Evolutionary conservation across 176 grass and related monocot species (phyloP).

Genomic region (Zoysia pacifica): DNA sequence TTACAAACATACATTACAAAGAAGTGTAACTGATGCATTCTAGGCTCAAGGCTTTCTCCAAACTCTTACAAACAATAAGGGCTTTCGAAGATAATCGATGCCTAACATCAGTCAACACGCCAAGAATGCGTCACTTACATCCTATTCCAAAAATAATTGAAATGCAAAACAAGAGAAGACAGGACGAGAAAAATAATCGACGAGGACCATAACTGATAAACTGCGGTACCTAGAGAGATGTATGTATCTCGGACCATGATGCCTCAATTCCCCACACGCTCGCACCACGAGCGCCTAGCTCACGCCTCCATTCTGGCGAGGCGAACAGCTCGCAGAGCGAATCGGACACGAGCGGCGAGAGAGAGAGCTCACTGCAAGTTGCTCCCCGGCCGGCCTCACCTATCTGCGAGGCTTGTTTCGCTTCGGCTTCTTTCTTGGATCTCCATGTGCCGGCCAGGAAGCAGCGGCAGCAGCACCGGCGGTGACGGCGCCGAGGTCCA

Average conservation of each 20-base stretch:
- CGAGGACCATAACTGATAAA: slow-evolving; percentile 1
- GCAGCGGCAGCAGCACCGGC: background rate
- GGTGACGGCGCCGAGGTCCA: background rate
- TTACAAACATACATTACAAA: slow-evolving; percentile 45
- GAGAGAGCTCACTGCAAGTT: slow-evolving; percentile 26
- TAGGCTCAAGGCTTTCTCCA: slow-evolving; percentile 28
- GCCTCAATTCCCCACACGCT: slow-evolving; percentile 76
- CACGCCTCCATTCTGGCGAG: slow-evolving; percentile 9
- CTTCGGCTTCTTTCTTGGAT: slow-evolving; percentile 20
- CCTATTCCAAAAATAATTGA: slow-evolving; percentile 16
- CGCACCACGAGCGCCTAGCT: background rate
- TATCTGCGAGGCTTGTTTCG: slow-evolving; percentile 26
- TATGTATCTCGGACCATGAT: slow-evolving; percentile 74
- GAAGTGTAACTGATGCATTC: slow-evolving; percentile 76
- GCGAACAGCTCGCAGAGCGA: slow-evolving; percentile 15
- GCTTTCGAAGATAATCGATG: slow-evolving; percentile 12
- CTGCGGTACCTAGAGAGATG: slow-evolving; percentile 45
- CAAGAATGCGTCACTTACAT: slow-evolving; percentile 78
- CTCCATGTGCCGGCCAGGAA: slow-evolving; percentile 6
- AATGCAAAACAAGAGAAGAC: background rate
- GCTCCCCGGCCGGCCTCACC: slow-evolving; percentile 19
- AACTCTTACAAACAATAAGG: slow-evolving; percentile 11
- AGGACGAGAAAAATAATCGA: background rate
- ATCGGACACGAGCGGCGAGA: slow-evolving; percentile 26
- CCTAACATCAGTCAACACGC: slow-evolving; percentile 38